A percentile compares a stretch with the other conserved stretches of the same genome.
Evolutionary conservation across 768 basidiomycete species (phyloP).

Genomic region (Trametes coccinea): DNA sequence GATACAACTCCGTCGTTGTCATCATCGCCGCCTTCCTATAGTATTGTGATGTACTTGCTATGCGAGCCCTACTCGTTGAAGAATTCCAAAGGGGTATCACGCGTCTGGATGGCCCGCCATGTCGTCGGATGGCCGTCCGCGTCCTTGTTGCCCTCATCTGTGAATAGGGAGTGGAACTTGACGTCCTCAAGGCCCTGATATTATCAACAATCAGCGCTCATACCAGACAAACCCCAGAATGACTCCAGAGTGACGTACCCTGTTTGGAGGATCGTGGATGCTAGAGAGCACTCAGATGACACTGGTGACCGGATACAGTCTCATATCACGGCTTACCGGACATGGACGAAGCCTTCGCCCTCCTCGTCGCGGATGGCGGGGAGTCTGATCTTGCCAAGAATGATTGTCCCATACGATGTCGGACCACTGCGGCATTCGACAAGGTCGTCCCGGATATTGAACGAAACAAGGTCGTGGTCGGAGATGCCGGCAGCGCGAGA

Average conservation of each 20-base stretch:
- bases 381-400: constrained; percentile 75
- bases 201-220: background rate
- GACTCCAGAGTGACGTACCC: background rate
- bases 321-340: constrained; percentile 49
- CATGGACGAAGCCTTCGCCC: constrained; percentile 69
- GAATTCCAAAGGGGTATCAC: constrained; percentile 60
- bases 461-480: constrained; percentile 53
- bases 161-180: constrained; percentile 71
- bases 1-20: no score
- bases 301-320: background rate
- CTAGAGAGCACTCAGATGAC: constrained; percentile 35
- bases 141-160: constrained; percentile 33
- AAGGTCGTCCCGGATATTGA: constrained; percentile 48
- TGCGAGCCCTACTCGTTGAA: constrained; percentile 55
- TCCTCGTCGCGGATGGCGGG: constrained; percentile 62
- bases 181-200: constrained; percentile 64
- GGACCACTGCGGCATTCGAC: constrained; percentile 51
- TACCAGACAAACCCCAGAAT: background rate
- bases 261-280: constrained; percentile 74
- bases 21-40: background rate
- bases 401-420: constrained; percentile 68
- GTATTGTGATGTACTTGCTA: no score
- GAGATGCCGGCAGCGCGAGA: constrained; percentile 52
- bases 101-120: constrained; percentile 66
- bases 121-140: constrained; percentile 44